A percentile compares a stretch with the other conserved stretches of the same genome.
These are phyloP conservation scores for Bruguiera gymnorhiza DNA, from an alignment of 345 rosid species.

Conservation along the genomic window DNA sequence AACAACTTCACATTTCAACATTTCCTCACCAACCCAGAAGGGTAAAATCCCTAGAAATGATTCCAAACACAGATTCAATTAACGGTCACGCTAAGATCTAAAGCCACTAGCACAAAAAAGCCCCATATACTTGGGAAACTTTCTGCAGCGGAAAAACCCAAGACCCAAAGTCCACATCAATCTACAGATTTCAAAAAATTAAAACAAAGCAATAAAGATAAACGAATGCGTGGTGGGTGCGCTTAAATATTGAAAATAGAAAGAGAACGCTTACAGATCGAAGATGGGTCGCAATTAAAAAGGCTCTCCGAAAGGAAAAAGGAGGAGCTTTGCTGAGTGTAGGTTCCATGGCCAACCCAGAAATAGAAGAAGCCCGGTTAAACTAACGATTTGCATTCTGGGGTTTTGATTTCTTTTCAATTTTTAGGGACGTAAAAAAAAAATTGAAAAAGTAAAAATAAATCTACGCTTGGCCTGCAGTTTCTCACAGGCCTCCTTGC, in stretches of 20 bases:
- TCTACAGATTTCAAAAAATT: background rate
- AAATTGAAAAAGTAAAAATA: no score
- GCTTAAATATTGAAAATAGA: background rate
- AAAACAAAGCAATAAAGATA: background rate
- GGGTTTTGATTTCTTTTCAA: background rate
- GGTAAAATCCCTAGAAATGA: background rate
- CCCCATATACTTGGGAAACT: background rate
- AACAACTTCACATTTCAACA: background rate
- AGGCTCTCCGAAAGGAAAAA: background rate
- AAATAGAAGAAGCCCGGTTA: background rate
- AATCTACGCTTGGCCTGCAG: slow-evolving; percentile 17
- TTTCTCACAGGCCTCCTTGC: background rate
- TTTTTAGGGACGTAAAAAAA: background rate
- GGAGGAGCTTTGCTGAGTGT: slow-evolving; percentile 1
- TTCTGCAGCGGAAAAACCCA: background rate
- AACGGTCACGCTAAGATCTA: background rate
- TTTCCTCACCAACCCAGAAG: background rate
- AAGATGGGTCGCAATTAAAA: slow-evolving; percentile 16
- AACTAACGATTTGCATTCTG: slow-evolving; percentile 4
- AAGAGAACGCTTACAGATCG: slow-evolving; percentile 36
- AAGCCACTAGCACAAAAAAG: background rate
- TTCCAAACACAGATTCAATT: background rate
- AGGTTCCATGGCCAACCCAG: slow-evolving; percentile 25
- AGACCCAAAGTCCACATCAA: background rate
- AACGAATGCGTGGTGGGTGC: background rate